A percentile compares a stretch with the other conserved stretches of the same genome.
Evolutionary conservation across 164 flowering plant species (phyloP).

Genomic region (Magnolia kwangsiensis): DNA sequence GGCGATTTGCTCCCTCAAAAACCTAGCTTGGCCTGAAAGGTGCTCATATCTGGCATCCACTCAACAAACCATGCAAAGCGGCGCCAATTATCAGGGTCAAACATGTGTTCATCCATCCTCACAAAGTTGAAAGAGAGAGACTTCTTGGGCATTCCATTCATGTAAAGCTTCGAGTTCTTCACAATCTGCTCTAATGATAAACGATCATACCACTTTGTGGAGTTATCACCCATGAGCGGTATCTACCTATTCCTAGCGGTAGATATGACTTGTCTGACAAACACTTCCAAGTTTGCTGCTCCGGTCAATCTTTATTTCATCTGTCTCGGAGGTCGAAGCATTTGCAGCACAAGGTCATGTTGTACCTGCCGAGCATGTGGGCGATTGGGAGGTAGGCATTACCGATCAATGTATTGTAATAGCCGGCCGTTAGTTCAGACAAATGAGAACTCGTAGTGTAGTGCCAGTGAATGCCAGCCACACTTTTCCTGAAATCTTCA

Average conservation of each 20-base stretch:
- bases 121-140: slow-evolving; percentile 55
- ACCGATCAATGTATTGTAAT: slow-evolving; percentile 47
- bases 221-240: slow-evolving; percentile 55
- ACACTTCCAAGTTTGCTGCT: slow-evolving; percentile 56
- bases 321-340: slow-evolving; percentile 55
- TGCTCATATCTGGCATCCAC: slow-evolving; percentile 41
- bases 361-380: slow-evolving; percentile 52
- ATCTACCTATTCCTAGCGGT: slow-evolving; percentile 41
- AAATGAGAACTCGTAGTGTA: slow-evolving; percentile 51
- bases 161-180: slow-evolving; percentile 41
- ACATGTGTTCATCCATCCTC: slow-evolving; percentile 59
- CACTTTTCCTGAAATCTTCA: slow-evolving; percentile 47
- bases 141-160: slow-evolving; percentile 33
- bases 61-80: slow-evolving; percentile 54
- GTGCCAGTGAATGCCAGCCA: slow-evolving; percentile 62
- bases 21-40: slow-evolving; percentile 43
- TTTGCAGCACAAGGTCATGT: slow-evolving; percentile 45
- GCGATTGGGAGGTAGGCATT: slow-evolving; percentile 67
- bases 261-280: slow-evolving; percentile 40
- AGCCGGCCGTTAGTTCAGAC: slow-evolving; percentile 67
- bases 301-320: slow-evolving; percentile 32
- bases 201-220: slow-evolving; percentile 30
- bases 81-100: slow-evolving; percentile 43
- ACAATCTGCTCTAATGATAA: slow-evolving; percentile 46
- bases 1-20: slow-evolving; percentile 21